A percentile compares a stretch with the other conserved stretches of the same genome.
These are phyloP conservation scores for Coemansia asiatica DNA, from an alignment of 192 early-diverging fungal genomes.

Conservation along the genomic window DNA sequence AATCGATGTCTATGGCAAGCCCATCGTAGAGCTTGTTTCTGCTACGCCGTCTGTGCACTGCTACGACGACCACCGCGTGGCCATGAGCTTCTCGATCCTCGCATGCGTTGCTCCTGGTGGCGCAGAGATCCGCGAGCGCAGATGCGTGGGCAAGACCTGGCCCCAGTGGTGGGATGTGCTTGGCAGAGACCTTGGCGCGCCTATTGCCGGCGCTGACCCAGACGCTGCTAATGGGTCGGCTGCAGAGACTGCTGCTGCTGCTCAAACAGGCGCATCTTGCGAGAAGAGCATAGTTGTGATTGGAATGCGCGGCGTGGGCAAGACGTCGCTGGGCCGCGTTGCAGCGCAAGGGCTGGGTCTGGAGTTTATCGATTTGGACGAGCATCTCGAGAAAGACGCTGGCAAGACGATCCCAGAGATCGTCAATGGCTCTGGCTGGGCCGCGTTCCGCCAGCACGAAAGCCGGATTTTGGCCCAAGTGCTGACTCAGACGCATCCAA, in stretches of 20 bases:
- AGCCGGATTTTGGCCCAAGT: conserved; percentile 62
- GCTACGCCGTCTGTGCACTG: conserved; percentile 74
- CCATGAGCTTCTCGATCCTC: conserved; percentile 93
- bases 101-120: conserved; percentile 72
- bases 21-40: conserved; percentile 54
- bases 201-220: conserved; percentile 36
- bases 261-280: conserved; percentile 11
- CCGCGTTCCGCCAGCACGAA: conserved; percentile 84
- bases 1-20: conserved; percentile 77
- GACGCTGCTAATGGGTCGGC: conserved; percentile 5
- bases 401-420: conserved; percentile 78
- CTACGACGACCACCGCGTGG: conserved; percentile 97
- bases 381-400: conserved; percentile 70
- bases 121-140: conserved; percentile 84
- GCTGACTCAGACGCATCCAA: conserved; percentile 59
- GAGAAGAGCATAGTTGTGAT: conserved; percentile 79
- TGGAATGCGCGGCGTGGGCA: conserved; percentile 99
- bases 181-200: conserved; percentile 73
- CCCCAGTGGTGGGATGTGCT: conserved; percentile 98
- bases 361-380: conserved; percentile 88
- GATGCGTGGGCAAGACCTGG: conserved; percentile 99
- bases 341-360: conserved; percentile 68
- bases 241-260: neutral
- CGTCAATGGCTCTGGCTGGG: conserved; percentile 79
- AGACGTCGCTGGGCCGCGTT: conserved; percentile 79